Evolutionary conservation across 1,284 basidiomycete genomes (phyloP).

Genomic region (Tilletia indica): DNA sequence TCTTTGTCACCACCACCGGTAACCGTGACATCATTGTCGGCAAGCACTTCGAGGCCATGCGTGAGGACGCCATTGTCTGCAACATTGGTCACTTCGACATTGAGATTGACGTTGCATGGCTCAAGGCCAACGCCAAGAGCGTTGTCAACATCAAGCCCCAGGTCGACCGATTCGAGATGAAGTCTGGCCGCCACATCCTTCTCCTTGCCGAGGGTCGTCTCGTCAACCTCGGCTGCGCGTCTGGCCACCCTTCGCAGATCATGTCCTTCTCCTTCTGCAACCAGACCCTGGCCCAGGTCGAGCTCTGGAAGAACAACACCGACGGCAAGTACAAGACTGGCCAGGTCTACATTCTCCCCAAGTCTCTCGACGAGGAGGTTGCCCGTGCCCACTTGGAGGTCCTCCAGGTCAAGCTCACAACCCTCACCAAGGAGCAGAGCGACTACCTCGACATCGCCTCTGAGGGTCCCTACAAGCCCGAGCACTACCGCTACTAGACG

Average conservation of each 20-base stretch:
- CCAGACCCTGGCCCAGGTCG: conserved; percentile 97
- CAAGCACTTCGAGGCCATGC: conserved; percentile 91
- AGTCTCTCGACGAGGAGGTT: conserved; percentile 98
- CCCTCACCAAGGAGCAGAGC: conserved; percentile 74
- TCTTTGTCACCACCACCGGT: conserved; percentile 98
- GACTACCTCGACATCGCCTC: conserved; percentile 87
- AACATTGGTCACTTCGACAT: conserved; percentile 99
- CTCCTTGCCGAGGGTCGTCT: conserved; percentile 97
- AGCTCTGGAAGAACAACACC: conserved; percentile 87
- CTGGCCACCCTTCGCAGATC: conserved; percentile 69
- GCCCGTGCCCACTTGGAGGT: conserved; percentile 88
- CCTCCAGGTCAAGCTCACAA: conserved; percentile 90
- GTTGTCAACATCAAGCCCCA: conserved; percentile 96
- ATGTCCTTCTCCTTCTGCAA: conserved; percentile 99
- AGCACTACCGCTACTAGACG: conserved; percentile 56
- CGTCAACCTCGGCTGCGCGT: conserved; percentile 88
- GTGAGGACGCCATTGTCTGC: conserved; percentile 97
- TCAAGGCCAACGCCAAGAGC: conserved; percentile 86
- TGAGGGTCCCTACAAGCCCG: conserved; percentile 78
- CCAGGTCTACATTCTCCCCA: conserved; percentile 67
- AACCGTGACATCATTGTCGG: conserved; percentile 96
- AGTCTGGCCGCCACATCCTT: conserved; percentile 71
- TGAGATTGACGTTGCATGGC: conserved; percentile 98
- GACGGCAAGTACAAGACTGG: conserved; percentile 73
- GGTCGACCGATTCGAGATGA: conserved; percentile 95